phyloP scores from a whole-genome alignment of 345 rosid species.

The Theobroma cacao region DNA sequence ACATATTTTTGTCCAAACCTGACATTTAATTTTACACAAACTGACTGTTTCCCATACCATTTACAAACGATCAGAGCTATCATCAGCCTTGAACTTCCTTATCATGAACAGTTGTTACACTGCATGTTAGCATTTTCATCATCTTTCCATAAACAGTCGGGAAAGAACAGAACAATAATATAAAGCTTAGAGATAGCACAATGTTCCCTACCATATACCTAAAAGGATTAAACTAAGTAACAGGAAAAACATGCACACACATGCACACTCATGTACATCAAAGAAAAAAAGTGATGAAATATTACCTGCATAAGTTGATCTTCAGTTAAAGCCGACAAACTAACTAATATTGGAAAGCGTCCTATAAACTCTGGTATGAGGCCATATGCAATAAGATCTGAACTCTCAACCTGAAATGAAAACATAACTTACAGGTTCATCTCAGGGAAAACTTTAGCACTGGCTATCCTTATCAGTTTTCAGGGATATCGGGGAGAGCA shows the following conservation, averaged over 20 bases:
- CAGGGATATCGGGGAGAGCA: not conserved
- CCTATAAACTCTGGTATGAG: slow-evolving; percentile 98
- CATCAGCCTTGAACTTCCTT: not conserved
- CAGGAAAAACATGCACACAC: not conserved
- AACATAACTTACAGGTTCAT: slow-evolving; percentile 11
- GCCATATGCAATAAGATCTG: slow-evolving; percentile 90
- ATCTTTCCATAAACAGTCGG: not conserved
- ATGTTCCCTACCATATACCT: not conserved
- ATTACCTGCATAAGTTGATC: slow-evolving; percentile 85
- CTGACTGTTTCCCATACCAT: not conserved
- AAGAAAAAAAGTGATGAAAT: slow-evolving; percentile 1
- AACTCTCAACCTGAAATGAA: slow-evolving; percentile 75
- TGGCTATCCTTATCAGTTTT: not conserved
- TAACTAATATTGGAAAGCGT: slow-evolving; percentile 87
- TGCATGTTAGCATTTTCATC: not conserved
- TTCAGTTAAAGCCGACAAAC: slow-evolving; percentile 87
- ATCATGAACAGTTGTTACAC: not conserved
- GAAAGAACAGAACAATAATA: not conserved
- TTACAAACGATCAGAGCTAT: not conserved
- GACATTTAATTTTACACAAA: not conserved
- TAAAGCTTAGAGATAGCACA: not conserved
- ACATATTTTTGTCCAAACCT: not conserved
- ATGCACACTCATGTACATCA: not conserved
- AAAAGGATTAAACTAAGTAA: not conserved
- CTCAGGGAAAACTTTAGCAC: slow-evolving; percentile 4